These are phyloP conservation scores for Nicotiana attenuata DNA, from an alignment of 257 asterid species.

Conservation along the genomic window DNA sequence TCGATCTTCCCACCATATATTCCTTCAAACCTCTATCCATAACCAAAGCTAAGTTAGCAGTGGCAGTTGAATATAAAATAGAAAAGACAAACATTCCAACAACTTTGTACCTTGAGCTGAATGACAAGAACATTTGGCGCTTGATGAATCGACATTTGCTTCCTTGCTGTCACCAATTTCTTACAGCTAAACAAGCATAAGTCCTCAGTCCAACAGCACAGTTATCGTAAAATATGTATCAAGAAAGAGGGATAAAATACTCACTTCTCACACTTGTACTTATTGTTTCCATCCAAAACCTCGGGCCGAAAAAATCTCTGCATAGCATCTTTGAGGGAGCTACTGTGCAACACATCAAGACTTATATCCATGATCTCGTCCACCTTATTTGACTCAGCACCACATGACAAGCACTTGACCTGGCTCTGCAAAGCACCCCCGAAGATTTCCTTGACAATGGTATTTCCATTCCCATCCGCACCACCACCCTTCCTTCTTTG, in stretches of 20 bases:
- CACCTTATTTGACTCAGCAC: constrained; percentile 88
- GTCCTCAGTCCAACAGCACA: constrained; percentile 14
- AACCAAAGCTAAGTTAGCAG: background rate
- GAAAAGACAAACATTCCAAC: constrained; percentile 11
- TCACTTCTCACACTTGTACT: constrained; percentile 90
- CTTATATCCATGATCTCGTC: constrained; percentile 98
- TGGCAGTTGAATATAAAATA: background rate
- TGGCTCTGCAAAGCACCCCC: constrained; percentile 96
- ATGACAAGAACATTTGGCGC: constrained; percentile 96
- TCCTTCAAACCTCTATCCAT: constrained; percentile 85
- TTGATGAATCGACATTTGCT: constrained; percentile 89
- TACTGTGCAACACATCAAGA: constrained; percentile 82
- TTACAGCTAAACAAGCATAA: constrained; percentile 70
- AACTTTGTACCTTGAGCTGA: constrained; percentile 73
- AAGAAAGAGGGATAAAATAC: constrained; percentile 19
- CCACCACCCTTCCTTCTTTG: constrained; percentile 50
- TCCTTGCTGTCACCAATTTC: constrained; percentile 93
- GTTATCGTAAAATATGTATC: background rate
- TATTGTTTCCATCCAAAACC: constrained; percentile 86
- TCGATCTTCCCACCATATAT: constrained; percentile 84
- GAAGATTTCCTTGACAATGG: constrained; percentile 84
- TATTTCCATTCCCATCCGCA: constrained; percentile 47
- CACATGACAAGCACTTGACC: constrained; percentile 94
- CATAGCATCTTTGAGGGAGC: constrained; percentile 78
- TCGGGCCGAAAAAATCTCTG: constrained; percentile 90